A percentile compares a stretch with the other conserved stretches of the same genome.
phyloP scores from a whole-genome alignment of 1,139 yeast species.

The Nadsonia starkeyi-henricii region DNA sequence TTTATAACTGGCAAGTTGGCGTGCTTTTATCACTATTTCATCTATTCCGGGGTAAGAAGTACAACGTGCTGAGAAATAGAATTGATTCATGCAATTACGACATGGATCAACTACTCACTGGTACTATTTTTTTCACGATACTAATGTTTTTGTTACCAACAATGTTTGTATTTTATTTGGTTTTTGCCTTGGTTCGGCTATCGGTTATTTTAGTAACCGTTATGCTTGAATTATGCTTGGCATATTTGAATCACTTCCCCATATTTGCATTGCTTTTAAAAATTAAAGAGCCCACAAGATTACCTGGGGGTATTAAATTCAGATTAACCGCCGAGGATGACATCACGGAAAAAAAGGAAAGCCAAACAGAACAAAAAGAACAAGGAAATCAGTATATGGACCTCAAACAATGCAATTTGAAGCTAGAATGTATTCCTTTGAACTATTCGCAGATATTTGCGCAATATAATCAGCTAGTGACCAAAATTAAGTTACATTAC shows the following conservation, averaged over 20 bases:
- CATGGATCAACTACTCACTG: constrained; percentile 73
- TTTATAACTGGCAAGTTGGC: constrained; percentile 62
- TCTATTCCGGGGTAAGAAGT: constrained; percentile 80
- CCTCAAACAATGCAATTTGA: constrained; percentile 11
- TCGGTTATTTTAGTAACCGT: constrained; percentile 37
- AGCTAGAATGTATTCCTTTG: constrained; percentile 33
- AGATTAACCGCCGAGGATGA: constrained; percentile 12
- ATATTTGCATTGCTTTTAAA: constrained; percentile 67
- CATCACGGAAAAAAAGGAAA: background rate
- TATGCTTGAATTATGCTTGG: constrained; percentile 44
- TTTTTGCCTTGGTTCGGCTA: constrained; percentile 52
- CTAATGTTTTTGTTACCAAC: constrained; percentile 74
- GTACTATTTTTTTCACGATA: constrained; percentile 76
- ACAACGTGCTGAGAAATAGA: constrained; percentile 69
- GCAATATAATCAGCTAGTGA: constrained; percentile 32
- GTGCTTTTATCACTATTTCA: constrained; percentile 64
- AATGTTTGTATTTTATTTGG: constrained; percentile 65
- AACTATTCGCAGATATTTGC: constrained; percentile 31
- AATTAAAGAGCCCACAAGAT: constrained; percentile 64
- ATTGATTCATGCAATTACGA: constrained; percentile 77
- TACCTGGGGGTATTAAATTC: constrained; percentile 78
- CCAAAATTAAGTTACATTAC: constrained; percentile 29
- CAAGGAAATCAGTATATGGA: too few species aligned
- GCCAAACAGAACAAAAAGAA: background rate
- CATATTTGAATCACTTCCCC: constrained; percentile 72